Conservation (phyloP, 345 rosid species). For the Moringa oleifera region DNA sequence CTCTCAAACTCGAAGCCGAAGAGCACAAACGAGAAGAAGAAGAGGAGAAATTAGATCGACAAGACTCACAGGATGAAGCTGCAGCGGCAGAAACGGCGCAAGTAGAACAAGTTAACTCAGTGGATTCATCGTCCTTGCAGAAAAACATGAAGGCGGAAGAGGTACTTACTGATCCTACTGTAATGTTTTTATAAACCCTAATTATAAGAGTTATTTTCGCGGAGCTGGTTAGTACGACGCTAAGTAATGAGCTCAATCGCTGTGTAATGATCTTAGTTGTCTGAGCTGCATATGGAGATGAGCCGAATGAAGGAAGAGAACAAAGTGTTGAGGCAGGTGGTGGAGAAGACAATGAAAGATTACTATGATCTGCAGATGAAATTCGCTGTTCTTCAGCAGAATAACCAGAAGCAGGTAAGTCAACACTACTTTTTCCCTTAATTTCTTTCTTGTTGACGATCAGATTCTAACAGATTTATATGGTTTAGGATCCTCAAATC, state of each 20-base stretch:
- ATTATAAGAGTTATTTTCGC: no score
- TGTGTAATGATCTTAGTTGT: conserved; percentile 20
- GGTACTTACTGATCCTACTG: conserved; percentile 31
- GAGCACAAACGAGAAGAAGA: conserved; percentile 4
- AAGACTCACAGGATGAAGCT: conserved; percentile 2
- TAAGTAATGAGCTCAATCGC: no score
- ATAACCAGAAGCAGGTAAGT: no score
- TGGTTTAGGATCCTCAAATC: no score
- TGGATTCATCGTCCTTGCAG: conserved; percentile 11
- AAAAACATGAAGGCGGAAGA: conserved; percentile 23
- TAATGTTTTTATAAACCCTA: no score
- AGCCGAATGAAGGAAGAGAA: conserved; percentile 57
- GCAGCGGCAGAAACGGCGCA: background rate
- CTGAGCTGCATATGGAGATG: conserved; percentile 46
- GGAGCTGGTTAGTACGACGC: no score
- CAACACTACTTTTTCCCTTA: no score
- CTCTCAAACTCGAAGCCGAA: conserved; percentile 36
- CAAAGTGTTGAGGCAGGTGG: conserved; percentile 37
- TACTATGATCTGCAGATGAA: conserved; percentile 46
- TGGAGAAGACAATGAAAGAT: conserved; percentile 59
- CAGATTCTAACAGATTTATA: no score
- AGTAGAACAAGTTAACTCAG: conserved; percentile 13
- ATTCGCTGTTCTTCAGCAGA: conserved; percentile 38
- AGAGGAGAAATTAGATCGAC: background rate
- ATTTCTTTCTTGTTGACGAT: no score